A percentile compares a stretch with the other conserved stretches of the same genome.
These are phyloP conservation scores for Aspergillus sp. DNA, from an alignment of 2,329 filamentous ascomycete species.

Conservation along the genomic window DNA sequence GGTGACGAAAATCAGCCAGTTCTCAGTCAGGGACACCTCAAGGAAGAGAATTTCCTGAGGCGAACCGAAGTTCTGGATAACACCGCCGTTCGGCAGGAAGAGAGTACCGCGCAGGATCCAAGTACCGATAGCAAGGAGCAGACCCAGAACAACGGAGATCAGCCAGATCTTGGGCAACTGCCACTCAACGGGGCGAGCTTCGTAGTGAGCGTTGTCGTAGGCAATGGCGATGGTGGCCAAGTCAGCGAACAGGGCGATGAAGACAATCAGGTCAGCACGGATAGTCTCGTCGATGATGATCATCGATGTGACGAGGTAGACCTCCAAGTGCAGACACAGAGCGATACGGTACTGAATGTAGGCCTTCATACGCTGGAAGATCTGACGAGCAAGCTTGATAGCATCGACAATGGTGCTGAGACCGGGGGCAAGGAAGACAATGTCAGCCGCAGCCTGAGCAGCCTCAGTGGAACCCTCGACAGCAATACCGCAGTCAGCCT, in stretches of 20 bases:
- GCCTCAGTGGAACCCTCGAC: slow-evolving; percentile 65
- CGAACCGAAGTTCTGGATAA: slow-evolving; percentile 66
- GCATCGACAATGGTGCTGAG: slow-evolving; percentile 63
- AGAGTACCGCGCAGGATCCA: slow-evolving; percentile 66
- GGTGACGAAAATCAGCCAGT: slow-evolving; percentile 96
- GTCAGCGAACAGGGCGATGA: slow-evolving; percentile 72
- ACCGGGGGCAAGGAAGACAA: slow-evolving; percentile 66
- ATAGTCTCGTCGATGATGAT: slow-evolving; percentile 73
- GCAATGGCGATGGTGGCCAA: slow-evolving; percentile 70
- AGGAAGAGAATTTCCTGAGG: slow-evolving; percentile 78
- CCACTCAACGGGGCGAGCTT: slow-evolving; percentile 68
- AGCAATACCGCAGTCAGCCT: slow-evolving; percentile 66
- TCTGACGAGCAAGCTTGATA: slow-evolving; percentile 66
- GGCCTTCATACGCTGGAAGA: slow-evolving; percentile 71
- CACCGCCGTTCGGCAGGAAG: slow-evolving; percentile 61
- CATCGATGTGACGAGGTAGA: slow-evolving; percentile 70
- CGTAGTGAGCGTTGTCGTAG: slow-evolving; percentile 71
- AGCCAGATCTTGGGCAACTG: slow-evolving; percentile 76
- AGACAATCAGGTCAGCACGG: slow-evolving; percentile 64
- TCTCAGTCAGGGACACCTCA: slow-evolving; percentile 84
- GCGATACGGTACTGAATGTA: slow-evolving; percentile 72
- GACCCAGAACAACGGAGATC: slow-evolving; percentile 52
- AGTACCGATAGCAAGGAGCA: slow-evolving; percentile 60
- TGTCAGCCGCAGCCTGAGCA: slow-evolving; percentile 64
- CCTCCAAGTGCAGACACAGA: slow-evolving; percentile 63